phyloP scores from a whole-genome alignment of 768 basidiomycete genomes.

The Favolaschia claudopus region DNA sequence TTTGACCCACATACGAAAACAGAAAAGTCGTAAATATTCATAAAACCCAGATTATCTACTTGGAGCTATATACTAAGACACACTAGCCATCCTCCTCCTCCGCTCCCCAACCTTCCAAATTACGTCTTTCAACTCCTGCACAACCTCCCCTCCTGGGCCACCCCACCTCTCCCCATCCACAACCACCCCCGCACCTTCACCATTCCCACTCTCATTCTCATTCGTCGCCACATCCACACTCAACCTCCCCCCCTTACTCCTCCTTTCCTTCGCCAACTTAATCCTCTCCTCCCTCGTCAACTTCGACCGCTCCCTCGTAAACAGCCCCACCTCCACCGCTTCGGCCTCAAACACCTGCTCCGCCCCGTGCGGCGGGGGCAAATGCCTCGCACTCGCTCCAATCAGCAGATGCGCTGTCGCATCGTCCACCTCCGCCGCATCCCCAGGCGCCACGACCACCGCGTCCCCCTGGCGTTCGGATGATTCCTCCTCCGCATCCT shows the following conservation, averaged over 20 bases:
- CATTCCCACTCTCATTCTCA: constrained; percentile 34
- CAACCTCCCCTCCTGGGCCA: constrained; percentile 81
- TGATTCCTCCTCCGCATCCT: constrained; percentile 43
- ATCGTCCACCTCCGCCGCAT: constrained; percentile 52
- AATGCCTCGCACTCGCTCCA: constrained; percentile 56
- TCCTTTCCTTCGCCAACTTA: constrained; percentile 60
- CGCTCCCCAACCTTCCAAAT: constrained; percentile 87
- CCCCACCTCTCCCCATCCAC: constrained; percentile 60
- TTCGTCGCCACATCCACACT: no score
- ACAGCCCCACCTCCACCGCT: constrained; percentile 48
- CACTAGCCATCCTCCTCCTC: constrained; percentile 56
- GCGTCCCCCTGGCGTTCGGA: constrained; percentile 26
- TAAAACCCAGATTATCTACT: neutral
- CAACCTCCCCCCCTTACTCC: constrained; percentile 45
- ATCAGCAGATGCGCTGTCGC: constrained; percentile 62
- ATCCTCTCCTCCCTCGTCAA: constrained; percentile 82
- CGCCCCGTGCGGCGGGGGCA: constrained; percentile 71
- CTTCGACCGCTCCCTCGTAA: constrained; percentile 67
- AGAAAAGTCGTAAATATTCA: no score
- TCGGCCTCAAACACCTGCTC: constrained; percentile 90
- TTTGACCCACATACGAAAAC: neutral
- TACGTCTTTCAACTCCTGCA: constrained; percentile 85
- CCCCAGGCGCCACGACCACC: constrained; percentile 23
- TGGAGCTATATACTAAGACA: constrained; percentile 1
- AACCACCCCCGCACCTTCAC: constrained; percentile 21